A percentile compares a stretch with the other conserved stretches of the same genome.
These are phyloP conservation scores for Naganishia cerealis DNA, from an alignment of 1,284 basidiomycete genomes.

Conservation along the genomic window DNA sequence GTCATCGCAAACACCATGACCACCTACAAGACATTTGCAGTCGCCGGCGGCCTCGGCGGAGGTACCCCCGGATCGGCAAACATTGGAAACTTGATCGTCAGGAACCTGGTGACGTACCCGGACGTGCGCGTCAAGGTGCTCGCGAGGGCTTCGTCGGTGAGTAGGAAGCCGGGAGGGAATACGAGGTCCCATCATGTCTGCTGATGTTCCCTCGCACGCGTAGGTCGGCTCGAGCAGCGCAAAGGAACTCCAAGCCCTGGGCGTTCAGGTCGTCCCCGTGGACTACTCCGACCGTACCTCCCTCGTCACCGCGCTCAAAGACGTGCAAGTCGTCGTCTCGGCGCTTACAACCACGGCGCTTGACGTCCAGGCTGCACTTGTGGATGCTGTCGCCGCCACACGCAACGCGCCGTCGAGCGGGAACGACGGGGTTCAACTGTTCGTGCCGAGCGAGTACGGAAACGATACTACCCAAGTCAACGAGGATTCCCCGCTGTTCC, in stretches of 20 bases:
- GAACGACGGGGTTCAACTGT: constrained; percentile 31
- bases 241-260: constrained; percentile 26
- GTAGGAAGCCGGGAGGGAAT: background rate
- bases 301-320: constrained; percentile 32
- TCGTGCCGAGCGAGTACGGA: constrained; percentile 37
- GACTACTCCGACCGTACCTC: constrained; percentile 32
- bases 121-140: constrained; percentile 33
- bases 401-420: too few species aligned
- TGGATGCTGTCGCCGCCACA: constrained; percentile 30
- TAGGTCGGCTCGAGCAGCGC: constrained; percentile 18
- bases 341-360: constrained; percentile 31
- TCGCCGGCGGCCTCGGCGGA: constrained; percentile 34
- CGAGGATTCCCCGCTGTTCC: constrained; percentile 21
- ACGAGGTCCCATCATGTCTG: too few species aligned
- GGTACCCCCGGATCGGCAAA: constrained; percentile 20
- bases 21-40: constrained; percentile 34
- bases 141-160: constrained; percentile 30
- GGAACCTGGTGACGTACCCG: constrained; percentile 23
- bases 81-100: constrained; percentile 34
- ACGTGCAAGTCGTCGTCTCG: constrained; percentile 36
- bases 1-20: too few species aligned
- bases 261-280: constrained; percentile 31
- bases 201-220: background rate
- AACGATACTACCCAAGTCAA: constrained; percentile 22
- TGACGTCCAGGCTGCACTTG: constrained; percentile 30